Percentiles rank a stretch among this genome's conserved stretches.
Conservation (phyloP, 495 filamentous ascomycete species). For the Talaromyces wortmannii region DNA sequence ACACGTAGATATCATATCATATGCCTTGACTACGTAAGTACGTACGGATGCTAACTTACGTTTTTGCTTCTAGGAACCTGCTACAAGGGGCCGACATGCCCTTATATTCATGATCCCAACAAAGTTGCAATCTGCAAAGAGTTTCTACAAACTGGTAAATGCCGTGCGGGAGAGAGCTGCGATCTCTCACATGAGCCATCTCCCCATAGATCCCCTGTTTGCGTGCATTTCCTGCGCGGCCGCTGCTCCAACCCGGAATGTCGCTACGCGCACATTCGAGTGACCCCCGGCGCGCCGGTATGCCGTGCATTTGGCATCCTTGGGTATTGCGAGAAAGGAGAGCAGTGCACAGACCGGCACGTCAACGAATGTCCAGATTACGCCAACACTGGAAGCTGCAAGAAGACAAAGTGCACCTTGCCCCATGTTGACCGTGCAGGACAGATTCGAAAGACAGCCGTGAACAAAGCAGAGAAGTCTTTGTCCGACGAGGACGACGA, state of each 20-base stretch:
- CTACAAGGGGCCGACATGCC: slow-evolving; percentile 71
- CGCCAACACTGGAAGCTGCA: slow-evolving; percentile 82
- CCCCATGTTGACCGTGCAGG: slow-evolving; percentile 84
- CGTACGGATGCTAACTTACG: slow-evolving; percentile 1
- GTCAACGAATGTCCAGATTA: slow-evolving; percentile 90
- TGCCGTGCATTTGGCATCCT: slow-evolving; percentile 79
- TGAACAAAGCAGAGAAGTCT: slow-evolving; percentile 24
- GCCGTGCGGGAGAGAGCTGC: slow-evolving; percentile 72
- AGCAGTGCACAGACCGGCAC: slow-evolving; percentile 73
- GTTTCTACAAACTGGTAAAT: slow-evolving; percentile 74
- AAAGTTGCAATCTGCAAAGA: slow-evolving; percentile 91
- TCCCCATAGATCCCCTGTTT: slow-evolving; percentile 78
- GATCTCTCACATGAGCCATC: slow-evolving; percentile 90
- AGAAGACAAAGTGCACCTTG: slow-evolving; percentile 73
- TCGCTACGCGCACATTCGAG: slow-evolving; percentile 81
- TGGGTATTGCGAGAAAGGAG: slow-evolving; percentile 87
- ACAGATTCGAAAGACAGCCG: slow-evolving; percentile 55
- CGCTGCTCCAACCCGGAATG: slow-evolving; percentile 85
- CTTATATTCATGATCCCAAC: slow-evolving; percentile 74
- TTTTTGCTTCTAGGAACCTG: slow-evolving; percentile 59
- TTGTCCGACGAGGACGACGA: slow-evolving; percentile 51
- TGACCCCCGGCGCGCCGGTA: slow-evolving; percentile 73
- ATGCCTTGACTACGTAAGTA: neutral
- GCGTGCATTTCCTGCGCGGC: slow-evolving; percentile 84
- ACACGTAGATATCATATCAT: neutral